Percentiles rank a stretch among this genome's conserved stretches.
These are phyloP conservation scores for Mycena filopes DNA, from an alignment of 768 basidiomycete species.

Conservation along the genomic window DNA sequence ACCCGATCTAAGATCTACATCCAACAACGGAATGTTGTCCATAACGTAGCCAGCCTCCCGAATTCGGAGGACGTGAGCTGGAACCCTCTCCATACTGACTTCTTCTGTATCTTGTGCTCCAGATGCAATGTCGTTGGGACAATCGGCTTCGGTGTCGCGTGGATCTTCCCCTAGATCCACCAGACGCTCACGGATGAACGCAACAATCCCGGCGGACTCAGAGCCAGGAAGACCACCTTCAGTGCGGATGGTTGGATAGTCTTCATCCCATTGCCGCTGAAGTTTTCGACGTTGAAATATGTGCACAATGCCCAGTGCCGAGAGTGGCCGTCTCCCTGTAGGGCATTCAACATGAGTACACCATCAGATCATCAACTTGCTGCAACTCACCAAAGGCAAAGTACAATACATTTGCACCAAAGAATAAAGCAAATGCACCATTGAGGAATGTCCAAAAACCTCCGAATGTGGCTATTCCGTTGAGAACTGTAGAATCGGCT, in stretches of 20 bases:
- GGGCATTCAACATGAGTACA: not conserved
- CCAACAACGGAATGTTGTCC: no score
- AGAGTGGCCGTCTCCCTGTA: not conserved
- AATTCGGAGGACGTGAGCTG: no score
- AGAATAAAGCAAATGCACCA: not conserved
- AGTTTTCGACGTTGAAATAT: not conserved
- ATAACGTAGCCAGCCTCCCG: no score
- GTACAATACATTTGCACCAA: constrained; percentile 11
- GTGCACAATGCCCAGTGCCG: constrained; percentile 4
- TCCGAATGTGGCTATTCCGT: not conserved
- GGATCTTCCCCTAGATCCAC: not conserved
- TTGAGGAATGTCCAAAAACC: constrained; percentile 13
- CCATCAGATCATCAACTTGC: not conserved
- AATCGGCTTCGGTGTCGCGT: no score
- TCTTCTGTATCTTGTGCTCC: no score
- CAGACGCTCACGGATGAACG: constrained; percentile 3
- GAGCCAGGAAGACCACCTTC: constrained; percentile 7
- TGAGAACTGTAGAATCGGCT: not conserved
- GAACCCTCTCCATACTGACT: no score
- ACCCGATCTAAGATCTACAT: no score
- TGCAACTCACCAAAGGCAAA: constrained; percentile 11
- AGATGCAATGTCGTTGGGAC: no score
- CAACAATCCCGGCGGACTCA: constrained; percentile 9
- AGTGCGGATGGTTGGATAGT: not conserved
- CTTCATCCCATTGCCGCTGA: not conserved